Base-by-base conservation (phyloP, 2,329 filamentous ascomycete genomes). In the Claviceps citrina region DNA sequence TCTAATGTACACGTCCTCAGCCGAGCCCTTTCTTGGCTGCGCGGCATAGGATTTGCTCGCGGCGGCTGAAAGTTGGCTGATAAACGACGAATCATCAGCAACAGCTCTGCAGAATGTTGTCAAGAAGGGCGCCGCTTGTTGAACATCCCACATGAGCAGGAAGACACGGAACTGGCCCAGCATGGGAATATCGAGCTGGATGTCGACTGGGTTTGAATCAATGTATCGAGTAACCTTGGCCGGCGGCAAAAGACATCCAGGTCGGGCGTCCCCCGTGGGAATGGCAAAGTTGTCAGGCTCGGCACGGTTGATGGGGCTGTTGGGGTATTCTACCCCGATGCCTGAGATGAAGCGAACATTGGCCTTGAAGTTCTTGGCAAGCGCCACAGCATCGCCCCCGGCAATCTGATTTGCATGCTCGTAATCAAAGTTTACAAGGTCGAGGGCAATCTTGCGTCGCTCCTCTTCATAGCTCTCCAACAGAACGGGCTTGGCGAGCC, bases 101-200 rank as follows among this genome's bases (percentile, higher is more conserved):
- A 82, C 64, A 8, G 68, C 61, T 20, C 65, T 59, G 48, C 71
- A 79, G 31, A 84, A 66, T 0, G 63, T 65, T 6, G 70, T 62
- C 19, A 85, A 62, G 57, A 83, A 83, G 1, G 62, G 60, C 40
- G 62, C 62, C 3, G 69, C 67, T 25, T 66, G 56, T 40, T 67
- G 63, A 2, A 84, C 64, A 49, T 83, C 68, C 51, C 72, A 74
- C 44, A 76, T 71, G 44, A 87, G 70, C 44, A 86, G 68, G 55
- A 82, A 85, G 34, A 85, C 71, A 36, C 79, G 71, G 63, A 86
- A 87, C 52, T 87, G 82, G 20, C 81, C 78, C 5, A 86, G 64
- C 58, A 84, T 72, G 1, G 82, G 82, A 33, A 86, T 82, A 51
- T 86, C 82, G 5, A 84, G 72, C 54, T 87, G 80, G 22, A 86